Base-by-base conservation (phyloP, 768 basidiomycete genomes). In the Hypsizygus marmoreus region DNA sequence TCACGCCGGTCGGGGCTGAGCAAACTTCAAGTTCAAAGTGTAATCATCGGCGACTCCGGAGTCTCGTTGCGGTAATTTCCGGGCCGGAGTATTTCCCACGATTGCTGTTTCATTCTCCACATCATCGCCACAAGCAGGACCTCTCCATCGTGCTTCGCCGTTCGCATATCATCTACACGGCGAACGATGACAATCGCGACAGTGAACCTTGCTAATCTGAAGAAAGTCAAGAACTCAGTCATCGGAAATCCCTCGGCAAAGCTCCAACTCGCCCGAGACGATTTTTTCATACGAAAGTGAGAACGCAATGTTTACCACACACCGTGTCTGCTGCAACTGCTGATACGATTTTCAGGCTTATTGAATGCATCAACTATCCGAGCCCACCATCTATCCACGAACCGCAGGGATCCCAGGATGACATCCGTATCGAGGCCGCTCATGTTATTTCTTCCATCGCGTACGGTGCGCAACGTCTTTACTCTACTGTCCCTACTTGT, bases 241-340 rank as follows among this genome's bases (percentile, higher is more conserved):
- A 90, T 91, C 29, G 89, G 89, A 1, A 91, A 90, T 50, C 88
- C 86, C 0, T 77, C 80, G 0, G 85, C 86, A 1, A 91, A 91
- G 61, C 58, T 72, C 2, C 62, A 74, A 11, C 65, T 88, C 1
- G 79, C 82, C 1, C 65, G 71, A 32, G 84, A 91, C 53, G 67
- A 74, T 10, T 61, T 58, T 2, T 81, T 84, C 57, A 67, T 91
- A 13, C 69, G 72, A 52, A 72, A 67, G 83, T 86, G 54, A 57
- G 76, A 69, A 24, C 9, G 23, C 11, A 14, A 41, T 38, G 13
- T 40, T 23, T 22, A 13, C 12, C 33, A 16, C 34, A 30, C 35
- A 43, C 29, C 16, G 23, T 12, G 4, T 25, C 26, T 39, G 42
- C 40, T 39, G 42, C 44, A 34, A 40, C 52, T 50, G 34, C 17